Evolutionary conservation across 2,329 filamentous ascomycete genomes (phyloP).

Genomic region (Pseudogymnoascus sp.): DNA sequence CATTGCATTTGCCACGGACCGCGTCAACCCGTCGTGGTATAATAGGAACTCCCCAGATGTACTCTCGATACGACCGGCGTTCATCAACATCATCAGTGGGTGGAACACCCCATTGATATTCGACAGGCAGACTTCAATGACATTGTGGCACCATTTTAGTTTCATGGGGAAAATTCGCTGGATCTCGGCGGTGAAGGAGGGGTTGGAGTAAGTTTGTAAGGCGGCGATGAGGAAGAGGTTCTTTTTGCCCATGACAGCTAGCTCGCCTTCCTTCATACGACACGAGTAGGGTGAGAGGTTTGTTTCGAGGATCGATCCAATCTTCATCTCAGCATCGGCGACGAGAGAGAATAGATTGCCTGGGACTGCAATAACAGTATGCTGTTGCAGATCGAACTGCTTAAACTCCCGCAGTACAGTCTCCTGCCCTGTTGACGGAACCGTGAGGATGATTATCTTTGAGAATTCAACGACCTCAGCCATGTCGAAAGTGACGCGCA

Average conservation of each 20-base stretch:
- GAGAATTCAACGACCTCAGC: slow-evolving; percentile 19
- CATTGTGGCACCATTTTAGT: slow-evolving; percentile 22
- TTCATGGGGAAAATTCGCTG: slow-evolving; percentile 18
- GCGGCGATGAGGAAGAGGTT: slow-evolving; percentile 6
- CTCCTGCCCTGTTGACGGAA: neutral
- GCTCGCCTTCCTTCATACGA: slow-evolving; percentile 17
- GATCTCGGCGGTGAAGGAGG: slow-evolving; percentile 9
- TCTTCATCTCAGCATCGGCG: slow-evolving; percentile 12
- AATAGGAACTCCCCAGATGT: slow-evolving; percentile 21
- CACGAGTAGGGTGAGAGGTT: slow-evolving; percentile 22
- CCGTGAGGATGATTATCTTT: slow-evolving; percentile 18
- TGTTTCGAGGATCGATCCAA: slow-evolving; percentile 20
- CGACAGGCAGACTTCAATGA: slow-evolving; percentile 21
- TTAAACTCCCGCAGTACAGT: neutral
- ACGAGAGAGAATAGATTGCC: slow-evolving; percentile 22
- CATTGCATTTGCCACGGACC: slow-evolving; percentile 15
- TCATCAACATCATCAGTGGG: slow-evolving; percentile 24
- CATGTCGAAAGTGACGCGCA: slow-evolving; percentile 18
- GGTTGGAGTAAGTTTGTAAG: neutral
- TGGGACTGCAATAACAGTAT: slow-evolving; percentile 19
- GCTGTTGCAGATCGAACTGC: neutral
- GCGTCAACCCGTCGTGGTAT: neutral
- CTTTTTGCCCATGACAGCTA: slow-evolving; percentile 19
- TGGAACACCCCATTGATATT: slow-evolving; percentile 26
- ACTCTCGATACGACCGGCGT: slow-evolving; percentile 23